Base-by-base conservation (phyloP, 225 moss, liverwort and hornwort genomes). In the Neckera pumila region DNA sequence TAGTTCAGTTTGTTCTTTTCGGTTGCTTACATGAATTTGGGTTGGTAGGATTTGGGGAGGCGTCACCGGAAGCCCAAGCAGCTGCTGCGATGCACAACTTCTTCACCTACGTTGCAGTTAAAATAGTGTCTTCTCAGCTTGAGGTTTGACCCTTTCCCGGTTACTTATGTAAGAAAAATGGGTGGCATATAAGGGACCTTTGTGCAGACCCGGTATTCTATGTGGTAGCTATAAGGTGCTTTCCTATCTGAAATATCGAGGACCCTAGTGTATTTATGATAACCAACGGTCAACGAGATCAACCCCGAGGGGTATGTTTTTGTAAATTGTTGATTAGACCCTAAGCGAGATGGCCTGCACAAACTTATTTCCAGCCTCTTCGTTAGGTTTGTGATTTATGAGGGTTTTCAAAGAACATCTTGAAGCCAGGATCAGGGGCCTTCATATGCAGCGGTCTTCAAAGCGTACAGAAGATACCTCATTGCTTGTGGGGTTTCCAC, bases 91-190 rank as follows among this genome's bases (percentile, higher is more conserved):
- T 97, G 86, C 97, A 96, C 87, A 96, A 97, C 87, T 97, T 93
- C 90, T 97, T 97, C 90, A 97, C 97, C 43, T 97, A 92, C 79
- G 86, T 97, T 85, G 97, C 97, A 51, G 96, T 97, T 38, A 97
- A 97, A 85, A 97, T 97, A 86, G 96, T 97, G 76, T 84, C 91
- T 62, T 92, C 97, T 80, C 97, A 97, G 87, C 92, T 96, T 86
- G 89, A 97, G 96, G 96, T 96, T 86, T 45, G 90, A 23, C 43
- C 78, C 64, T 76, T 67, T 62, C 34, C 79, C 43, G 34, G 12
- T 21, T 58, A 57, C 22, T 16, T n/a, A n/a, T n/a, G n/a, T n/a
- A n/a, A n/a, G n/a, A n/a, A n/a, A n/a, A n/a, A n/a, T n/a, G n/a
- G n/a, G n/a, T n/a, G n/a, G n/a, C n/a, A n/a, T n/a, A n/a, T n/a